A percentile compares a stretch with the other conserved stretches of the same genome.
These are phyloP conservation scores for Malassezia sp. DNA, from an alignment of 1,284 basidiomycete species.

Conservation along the genomic window DNA sequence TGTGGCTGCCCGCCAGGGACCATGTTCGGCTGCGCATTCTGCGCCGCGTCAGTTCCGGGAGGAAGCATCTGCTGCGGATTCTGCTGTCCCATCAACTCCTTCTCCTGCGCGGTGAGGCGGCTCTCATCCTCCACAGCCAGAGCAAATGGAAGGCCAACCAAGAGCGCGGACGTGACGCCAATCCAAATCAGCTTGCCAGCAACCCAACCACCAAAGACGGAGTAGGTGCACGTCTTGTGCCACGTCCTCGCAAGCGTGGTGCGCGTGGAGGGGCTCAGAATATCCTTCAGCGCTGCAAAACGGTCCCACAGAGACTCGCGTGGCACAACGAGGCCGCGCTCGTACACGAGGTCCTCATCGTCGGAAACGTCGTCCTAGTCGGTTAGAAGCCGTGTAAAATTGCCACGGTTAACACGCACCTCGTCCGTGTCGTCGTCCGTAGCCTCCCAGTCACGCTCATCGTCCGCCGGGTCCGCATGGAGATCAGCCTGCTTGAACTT, in stretches of 20 bases:
- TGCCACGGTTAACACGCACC: conserved; percentile 2
- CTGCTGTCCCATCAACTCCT: conserved; percentile 84
- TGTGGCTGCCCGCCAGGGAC: conserved; percentile 19
- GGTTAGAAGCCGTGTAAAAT: conserved; percentile 4
- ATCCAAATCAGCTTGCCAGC: conserved; percentile 87
- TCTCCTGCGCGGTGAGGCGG: conserved; percentile 84
- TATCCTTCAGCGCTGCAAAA: conserved; percentile 80
- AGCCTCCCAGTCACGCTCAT: conserved; percentile 13
- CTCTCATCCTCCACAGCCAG: conserved; percentile 90
- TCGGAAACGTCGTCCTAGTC: conserved; percentile 25
- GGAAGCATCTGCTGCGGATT: conserved; percentile 64
- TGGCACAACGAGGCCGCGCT: conserved; percentile 28
- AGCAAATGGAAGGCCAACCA: conserved; percentile 84
- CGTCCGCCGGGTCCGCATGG: background rate
- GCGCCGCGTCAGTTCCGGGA: background rate
- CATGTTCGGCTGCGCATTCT: conserved; percentile 10
- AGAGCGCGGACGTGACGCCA: conserved; percentile 78
- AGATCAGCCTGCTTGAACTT: conserved; percentile 13
- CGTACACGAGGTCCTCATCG: conserved; percentile 28
- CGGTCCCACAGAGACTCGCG: conserved; percentile 77
- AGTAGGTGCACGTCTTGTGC: conserved; percentile 54
- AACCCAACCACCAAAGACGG: conserved; percentile 57
- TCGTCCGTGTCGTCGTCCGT: conserved; percentile 12
- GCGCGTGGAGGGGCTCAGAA: conserved; percentile 80
- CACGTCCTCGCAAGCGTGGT: conserved; percentile 59